Percentiles rank a stretch among this genome's conserved stretches.
phyloP scores from a whole-genome alignment of 2,329 filamentous ascomycete genomes.

The Sporothrix pallida region DNA sequence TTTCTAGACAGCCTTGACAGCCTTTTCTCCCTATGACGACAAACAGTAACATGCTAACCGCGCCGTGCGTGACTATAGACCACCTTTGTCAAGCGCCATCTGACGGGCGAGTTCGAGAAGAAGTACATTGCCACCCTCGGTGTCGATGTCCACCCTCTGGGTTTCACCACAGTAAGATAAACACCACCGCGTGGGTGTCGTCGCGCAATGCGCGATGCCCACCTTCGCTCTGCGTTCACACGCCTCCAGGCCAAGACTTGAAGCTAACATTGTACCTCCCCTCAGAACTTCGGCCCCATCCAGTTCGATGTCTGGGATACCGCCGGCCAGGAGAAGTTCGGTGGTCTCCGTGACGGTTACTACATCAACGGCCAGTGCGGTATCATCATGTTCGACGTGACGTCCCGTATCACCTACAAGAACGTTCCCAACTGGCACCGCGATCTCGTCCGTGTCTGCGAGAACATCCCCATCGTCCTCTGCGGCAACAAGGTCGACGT shows the following conservation, averaged over 20 bases:
- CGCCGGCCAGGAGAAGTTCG: constrained; percentile 98
- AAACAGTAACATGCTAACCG: constrained; percentile 25
- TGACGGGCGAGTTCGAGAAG: constrained; percentile 99
- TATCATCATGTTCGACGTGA: constrained; percentile 99
- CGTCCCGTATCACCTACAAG: constrained; percentile 99
- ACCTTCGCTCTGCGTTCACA: not conserved
- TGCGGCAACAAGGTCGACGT: constrained; percentile 99
- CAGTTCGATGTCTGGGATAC: constrained; percentile 99
- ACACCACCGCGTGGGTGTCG: not conserved
- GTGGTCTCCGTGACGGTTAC: constrained; percentile 98
- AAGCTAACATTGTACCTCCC: constrained; percentile 38
- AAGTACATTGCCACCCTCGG: constrained; percentile 99
- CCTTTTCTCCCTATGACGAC: not conserved
- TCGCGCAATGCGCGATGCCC: not conserved
- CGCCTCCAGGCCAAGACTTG: constrained; percentile 30
- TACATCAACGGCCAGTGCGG: constrained; percentile 99
- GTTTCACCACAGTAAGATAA: constrained; percentile 90
- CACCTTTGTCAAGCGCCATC: constrained; percentile 99
- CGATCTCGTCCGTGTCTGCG: constrained; percentile 98
- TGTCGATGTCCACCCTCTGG: constrained; percentile 98
- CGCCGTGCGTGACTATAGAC: constrained; percentile 63
- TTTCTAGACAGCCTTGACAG: not conserved
- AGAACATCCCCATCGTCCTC: constrained; percentile 98
- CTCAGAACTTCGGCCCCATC: constrained; percentile 87
- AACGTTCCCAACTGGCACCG: constrained; percentile 99